Evolutionary conservation across 2,329 filamentous ascomycete species (phyloP), one percentile per base, ranked within the genome.

Genomic region (Epichloe elymi): DNA sequence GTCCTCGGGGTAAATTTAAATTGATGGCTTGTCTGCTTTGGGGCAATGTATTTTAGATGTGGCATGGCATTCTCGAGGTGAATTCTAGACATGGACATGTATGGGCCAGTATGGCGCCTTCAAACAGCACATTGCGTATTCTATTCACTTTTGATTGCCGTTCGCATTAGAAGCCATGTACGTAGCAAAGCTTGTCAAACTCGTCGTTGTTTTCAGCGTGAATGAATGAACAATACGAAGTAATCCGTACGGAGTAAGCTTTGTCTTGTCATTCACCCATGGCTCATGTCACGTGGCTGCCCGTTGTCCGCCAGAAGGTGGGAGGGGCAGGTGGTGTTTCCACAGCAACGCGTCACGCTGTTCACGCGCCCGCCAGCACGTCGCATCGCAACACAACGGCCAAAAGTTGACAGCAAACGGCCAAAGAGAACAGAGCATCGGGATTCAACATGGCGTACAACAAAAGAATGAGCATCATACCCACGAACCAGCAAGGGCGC

Each of bases 381-480:
- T 5, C 45, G 15, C 45, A 39, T 38, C 43, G 17, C 47, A 26
- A 36, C 17, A 40, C 49, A 26, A 36, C 14, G 33, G 33, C 3
- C 35, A 26, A 17, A 33, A n/a, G 7, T 5, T 8, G 10, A 39
- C 37, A 33, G n/a, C 17, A 48, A 20, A 19, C 35, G 8, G 11
- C 3, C 19, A 30, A 10, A n/a, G 2, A 43, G 6, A 43, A 30
- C 41, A 20, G 7, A 4, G 3, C 3, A 3, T 15, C 3, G 51
- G 41, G 19, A 14, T 20, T 43, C 53, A 70, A 54, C 8, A 82
- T 82, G 78, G 67, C 78, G 46, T 81, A 74, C 68, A 80, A 80
- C 52, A 69, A 73, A 53, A 69, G 78, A 58, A 78, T 79, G 75
- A 80, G 77, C 62, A 81, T 82, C 60, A 71, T 80, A 51, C 78